Evolutionary conservation across 2,329 filamentous ascomycete species (phyloP).

Genomic region (Alternaria consortialis): DNA sequence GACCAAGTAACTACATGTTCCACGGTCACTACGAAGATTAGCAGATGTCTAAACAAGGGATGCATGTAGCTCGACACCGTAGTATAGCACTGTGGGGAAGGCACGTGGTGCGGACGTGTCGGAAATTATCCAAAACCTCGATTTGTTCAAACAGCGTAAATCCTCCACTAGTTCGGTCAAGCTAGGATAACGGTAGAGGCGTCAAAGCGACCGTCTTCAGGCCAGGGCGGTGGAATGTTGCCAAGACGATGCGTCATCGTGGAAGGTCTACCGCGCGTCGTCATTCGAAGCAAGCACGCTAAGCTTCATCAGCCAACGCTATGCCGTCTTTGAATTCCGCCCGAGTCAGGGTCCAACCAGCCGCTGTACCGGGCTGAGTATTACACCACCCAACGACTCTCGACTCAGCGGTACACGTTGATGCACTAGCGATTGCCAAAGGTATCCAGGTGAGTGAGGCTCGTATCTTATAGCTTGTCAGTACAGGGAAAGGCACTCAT

Average conservation of each 20-base stretch:
- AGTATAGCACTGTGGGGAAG: background rate
- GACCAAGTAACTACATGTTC: background rate
- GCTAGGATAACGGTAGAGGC: background rate
- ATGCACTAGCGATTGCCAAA: background rate
- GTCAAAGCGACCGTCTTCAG: background rate
- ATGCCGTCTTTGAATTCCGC: background rate
- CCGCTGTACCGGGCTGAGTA: background rate
- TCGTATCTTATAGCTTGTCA: background rate
- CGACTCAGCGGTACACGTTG: background rate
- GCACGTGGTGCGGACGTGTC: conserved; percentile 1
- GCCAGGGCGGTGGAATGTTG: background rate
- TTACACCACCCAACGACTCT: background rate
- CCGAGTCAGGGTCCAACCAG: background rate
- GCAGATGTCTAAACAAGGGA: too few species aligned
- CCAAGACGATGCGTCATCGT: conserved; percentile 1
- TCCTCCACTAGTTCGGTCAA: conserved; percentile 4
- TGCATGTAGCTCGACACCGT: background rate
- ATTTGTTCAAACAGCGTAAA: background rate
- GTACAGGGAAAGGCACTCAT: background rate
- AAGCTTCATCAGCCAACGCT: background rate
- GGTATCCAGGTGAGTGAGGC: background rate
- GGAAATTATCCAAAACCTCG: background rate
- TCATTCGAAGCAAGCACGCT: background rate
- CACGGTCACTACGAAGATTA: background rate
- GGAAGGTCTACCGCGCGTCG: background rate